Evolutionary conservation across 305 asterid species (phyloP).

Genomic region (Andrographis paniculata): DNA sequence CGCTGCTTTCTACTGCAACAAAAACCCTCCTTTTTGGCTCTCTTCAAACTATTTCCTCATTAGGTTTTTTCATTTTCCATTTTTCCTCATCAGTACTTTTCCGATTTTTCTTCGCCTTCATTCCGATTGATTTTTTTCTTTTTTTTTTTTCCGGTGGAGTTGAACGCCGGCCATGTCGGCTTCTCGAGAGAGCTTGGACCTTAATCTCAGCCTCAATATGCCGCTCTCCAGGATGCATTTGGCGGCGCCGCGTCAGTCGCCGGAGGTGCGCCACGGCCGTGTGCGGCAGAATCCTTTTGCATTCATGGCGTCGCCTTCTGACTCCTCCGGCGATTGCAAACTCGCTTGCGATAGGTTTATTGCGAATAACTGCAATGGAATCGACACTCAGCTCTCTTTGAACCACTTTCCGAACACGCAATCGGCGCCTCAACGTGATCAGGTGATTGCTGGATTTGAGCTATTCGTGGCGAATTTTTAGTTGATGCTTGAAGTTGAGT

Average conservation of each 20-base stretch:
- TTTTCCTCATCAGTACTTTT: background rate
- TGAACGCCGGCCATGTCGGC: constrained; percentile 28
- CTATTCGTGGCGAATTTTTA: background rate
- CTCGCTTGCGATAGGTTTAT: constrained; percentile 8
- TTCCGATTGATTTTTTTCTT: constrained; percentile 9
- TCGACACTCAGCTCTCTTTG: constrained; percentile 7
- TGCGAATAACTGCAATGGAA: constrained; percentile 5
- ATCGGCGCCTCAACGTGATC: constrained; percentile 10
- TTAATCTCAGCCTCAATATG: constrained; percentile 34
- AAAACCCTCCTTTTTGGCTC: constrained; percentile 5
- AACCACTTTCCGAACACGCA: constrained; percentile 10
- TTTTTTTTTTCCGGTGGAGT: too few relatives aligned
- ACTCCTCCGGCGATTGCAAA: constrained; percentile 5
- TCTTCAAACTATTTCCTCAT: background rate
- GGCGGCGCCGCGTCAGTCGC: constrained; percentile 18
- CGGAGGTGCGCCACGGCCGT: constrained; percentile 14
- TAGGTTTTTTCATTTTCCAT: background rate
- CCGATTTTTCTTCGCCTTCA: background rate
- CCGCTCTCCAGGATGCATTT: constrained; percentile 26
- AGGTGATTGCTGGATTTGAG: constrained; percentile 21
- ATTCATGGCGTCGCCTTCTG: constrained; percentile 16
- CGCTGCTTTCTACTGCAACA: constrained; percentile 15
- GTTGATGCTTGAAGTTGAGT: background rate
- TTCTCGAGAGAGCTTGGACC: constrained; percentile 33
- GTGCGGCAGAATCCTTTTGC: constrained; percentile 18